These are phyloP conservation scores for Pseudogymnoascus sp. DNA, from an alignment of 2,329 filamentous ascomycete genomes.

Conservation along the genomic window DNA sequence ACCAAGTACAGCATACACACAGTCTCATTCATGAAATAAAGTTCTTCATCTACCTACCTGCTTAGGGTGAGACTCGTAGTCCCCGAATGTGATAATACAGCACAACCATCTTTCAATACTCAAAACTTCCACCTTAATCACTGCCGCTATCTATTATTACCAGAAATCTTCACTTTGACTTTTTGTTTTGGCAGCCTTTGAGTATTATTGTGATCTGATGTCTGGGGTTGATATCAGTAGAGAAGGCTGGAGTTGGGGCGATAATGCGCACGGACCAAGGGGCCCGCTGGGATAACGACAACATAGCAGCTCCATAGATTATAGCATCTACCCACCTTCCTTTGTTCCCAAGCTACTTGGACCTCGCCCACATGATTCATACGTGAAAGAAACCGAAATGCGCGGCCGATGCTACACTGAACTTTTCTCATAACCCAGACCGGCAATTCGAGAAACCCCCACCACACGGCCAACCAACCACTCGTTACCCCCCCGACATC, in stretches of 20 bases:
- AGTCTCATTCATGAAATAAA: neutral
- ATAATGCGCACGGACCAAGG: neutral
- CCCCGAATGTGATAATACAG: neutral
- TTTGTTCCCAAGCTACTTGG: neutral
- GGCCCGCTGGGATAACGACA: neutral
- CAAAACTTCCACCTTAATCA: neutral
- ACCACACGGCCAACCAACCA: neutral
- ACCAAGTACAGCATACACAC: neutral
- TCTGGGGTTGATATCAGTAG: neutral
- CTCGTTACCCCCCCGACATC: neutral
- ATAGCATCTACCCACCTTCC: neutral
- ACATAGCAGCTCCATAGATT: neutral
- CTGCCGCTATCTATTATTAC: neutral
- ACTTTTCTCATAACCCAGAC: neutral
- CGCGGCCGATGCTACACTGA: neutral
- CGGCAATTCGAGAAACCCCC: neutral
- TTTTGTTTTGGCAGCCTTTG: neutral
- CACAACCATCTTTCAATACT: neutral
- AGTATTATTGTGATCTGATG: neutral
- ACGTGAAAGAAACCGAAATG: conserved; percentile 1
- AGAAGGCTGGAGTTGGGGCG: neutral
- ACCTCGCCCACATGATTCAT: neutral
- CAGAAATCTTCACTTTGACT: neutral
- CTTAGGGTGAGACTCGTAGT: neutral
- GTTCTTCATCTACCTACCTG: neutral